A percentile compares a stretch with the other conserved stretches of the same genome.
Conservation (phyloP, 495 filamentous ascomycete genomes). For the Articulospora tetracladia region DNA sequence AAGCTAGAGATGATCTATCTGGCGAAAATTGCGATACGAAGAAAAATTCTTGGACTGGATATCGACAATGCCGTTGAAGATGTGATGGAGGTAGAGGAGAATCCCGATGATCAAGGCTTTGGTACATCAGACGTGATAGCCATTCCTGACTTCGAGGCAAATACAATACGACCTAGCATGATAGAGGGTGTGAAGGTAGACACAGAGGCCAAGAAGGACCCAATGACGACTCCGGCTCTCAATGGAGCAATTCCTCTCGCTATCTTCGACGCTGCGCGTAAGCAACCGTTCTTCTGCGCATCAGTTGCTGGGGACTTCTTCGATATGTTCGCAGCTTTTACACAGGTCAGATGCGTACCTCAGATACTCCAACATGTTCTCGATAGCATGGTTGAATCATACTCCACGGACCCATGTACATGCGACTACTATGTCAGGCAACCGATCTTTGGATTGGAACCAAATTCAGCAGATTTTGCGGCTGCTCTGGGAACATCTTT, state of each 20-base stretch:
- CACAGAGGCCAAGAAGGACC: constrained; percentile 50
- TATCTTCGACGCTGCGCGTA: constrained; percentile 85
- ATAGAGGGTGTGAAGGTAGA: constrained; percentile 49
- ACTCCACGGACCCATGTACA: constrained; percentile 54
- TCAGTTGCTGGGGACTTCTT: constrained; percentile 73
- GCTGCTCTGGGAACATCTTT: constrained; percentile 62
- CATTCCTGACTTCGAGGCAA: constrained; percentile 58
- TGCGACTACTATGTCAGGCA: constrained; percentile 67
- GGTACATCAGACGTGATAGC: constrained; percentile 52
- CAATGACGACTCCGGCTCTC: constrained; percentile 75
- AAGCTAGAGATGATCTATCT: constrained; percentile 92
- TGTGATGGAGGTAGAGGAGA: constrained; percentile 36
- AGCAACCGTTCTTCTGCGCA: constrained; percentile 63
- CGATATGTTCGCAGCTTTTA: constrained; percentile 68
- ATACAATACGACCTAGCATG: constrained; percentile 27
- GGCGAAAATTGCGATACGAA: constrained; percentile 67
- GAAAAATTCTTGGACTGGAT: constrained; percentile 68
- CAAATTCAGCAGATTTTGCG: constrained; percentile 68
- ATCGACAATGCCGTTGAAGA: constrained; percentile 38
- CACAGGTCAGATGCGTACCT: constrained; percentile 53
- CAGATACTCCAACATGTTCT: constrained; percentile 77
- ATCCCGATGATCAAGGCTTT: constrained; percentile 33
- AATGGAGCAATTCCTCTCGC: constrained; percentile 89
- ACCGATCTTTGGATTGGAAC: constrained; percentile 61
- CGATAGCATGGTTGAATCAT: constrained; percentile 52